Evolutionary conservation across 2,329 filamentous ascomycete genomes (phyloP), one percentile per base, ranked within the genome.

Genomic region (Ceratocystis colombiana): DNA sequence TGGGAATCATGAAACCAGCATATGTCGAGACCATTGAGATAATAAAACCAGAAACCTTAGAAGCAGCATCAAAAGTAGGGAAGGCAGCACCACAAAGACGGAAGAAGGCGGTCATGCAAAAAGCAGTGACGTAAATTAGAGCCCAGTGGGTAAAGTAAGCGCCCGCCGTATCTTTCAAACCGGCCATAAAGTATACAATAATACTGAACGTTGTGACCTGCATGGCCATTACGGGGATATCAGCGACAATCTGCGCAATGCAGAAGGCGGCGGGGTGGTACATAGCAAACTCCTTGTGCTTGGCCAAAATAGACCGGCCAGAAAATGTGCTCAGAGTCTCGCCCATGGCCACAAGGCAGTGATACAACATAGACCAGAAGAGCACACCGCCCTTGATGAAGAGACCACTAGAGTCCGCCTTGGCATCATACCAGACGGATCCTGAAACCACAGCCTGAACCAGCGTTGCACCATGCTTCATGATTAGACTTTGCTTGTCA

Each of bases 381-480:
- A 86, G 74, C 0, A 84, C 80, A 64, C 86, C 87, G 0, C 80
- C 79, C 70, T 87, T 87, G 70, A 82, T 72, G 72, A 88, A 88
- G 0, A 89, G 74, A 7, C 86, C 86, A 0, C 74, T 77, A 0
- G 84, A 82, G 62, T 80, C 83, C 28, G 75, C 68, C 0, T 84
- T 80, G 0, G 85, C 82, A 66, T 85, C 79, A 74, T 88, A 89
- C 74, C 89, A 89, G 2, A 88, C 77, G 0, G 85, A 88, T 5
- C 85, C 86, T 1, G 80, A 78, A 67, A 88, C 82, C 4, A 89
- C 73, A 0, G 85, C 84, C 70, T 87, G 83, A 0, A 78, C 70
- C 6, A 88, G 71, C 1, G 81, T 84, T 0, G 80, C 79, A 4
- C 77, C 73, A 70, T 87, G 84, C 71, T 85, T 86, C 74, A 87